Base-by-base conservation (phyloP, 2,329 filamentous ascomycete genomes). In the Xylariaceae sp. region DNA sequence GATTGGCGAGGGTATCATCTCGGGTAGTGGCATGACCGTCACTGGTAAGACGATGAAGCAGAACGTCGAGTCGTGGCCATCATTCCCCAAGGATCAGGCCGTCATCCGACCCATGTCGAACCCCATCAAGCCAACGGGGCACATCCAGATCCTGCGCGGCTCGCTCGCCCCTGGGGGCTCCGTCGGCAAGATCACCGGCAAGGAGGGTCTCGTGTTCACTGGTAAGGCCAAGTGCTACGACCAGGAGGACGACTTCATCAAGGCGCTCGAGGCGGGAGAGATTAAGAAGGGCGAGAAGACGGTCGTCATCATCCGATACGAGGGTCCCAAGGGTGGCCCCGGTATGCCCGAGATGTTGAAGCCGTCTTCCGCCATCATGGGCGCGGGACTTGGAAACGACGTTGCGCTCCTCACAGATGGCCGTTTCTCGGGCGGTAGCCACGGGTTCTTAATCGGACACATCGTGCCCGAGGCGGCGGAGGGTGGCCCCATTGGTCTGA, bases 271-370 rank as follows among this genome's bases (percentile, higher is more conserved):
- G 70, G 75, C 78, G 40, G 89, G 89, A 47, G 77, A 85, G 59
- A 89, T 96, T 62, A 89, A 90, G 58, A 85, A 87, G 66, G 86
- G 85, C 56, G 88, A 95, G 70, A 94, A 95, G 71, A 85, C 92
- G 1, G 91, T 96, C 30, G 81, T 95, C 45, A 84, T 96, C 48
- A 92, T 96, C 62, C 87, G 91, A 45, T 96, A 96, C 68, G 91
- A 96, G 67, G 91, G 91, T 0, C 91, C 91, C 53, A 95, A 92
- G 73, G 91, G 91, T 58, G 91, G 91, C 0, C 91, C 91, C 1
- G 91, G 91, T 50, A 96, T 96, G 86, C 91, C 90, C 31, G 91
- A 96, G 73, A 92, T 95, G 77, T 76, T 96, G 54, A 95, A 95
- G 75, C 89, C 91, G n/a, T 88, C 82, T 46, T 90, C 89, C 0